Evolutionary conservation across 129 eudicot genomes (phyloP), one percentile per base, ranked within the genome.

Genomic region (Ambrosia trifida): DNA sequence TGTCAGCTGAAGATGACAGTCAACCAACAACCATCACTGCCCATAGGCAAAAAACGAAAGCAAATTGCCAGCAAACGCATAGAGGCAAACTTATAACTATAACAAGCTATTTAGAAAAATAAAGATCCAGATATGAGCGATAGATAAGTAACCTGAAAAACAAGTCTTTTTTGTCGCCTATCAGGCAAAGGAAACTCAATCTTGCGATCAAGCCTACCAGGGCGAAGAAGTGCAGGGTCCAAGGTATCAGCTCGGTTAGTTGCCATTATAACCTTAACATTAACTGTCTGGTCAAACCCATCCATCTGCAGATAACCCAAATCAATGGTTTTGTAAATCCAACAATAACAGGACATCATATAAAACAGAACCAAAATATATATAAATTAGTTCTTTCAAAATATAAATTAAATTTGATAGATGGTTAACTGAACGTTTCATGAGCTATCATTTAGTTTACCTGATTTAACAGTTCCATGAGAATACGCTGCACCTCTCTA

Each of bases 391-490:
- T 49, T 32, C 30, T 30, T 30, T 69, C 51, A 31, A 53, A 11
- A 7, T 31, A 10, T 18, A 41, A 19, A 10, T 40, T 11, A 20
- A 41, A 11, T 4, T 40, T 11, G 12, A 65, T 11, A 18, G 12
- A 43, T 19, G 3, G 64, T 3, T 13, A 30, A 14, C 2, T 32
- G 5, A 60, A 62, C 30, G 5, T 35, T 61, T 33, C 12, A 14
- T 47, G 50, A 19, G 76, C 33, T 24, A 24, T 24, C 36, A 10
- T 43, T 16, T 19, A 69, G 2, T 18, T 24, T n/a, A 87, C 95
- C 96, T 94, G 95, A 76, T 94, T 89, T 51, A 94, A 49, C 16
- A 89, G 87, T 75, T 89, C 96, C 96, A 94, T 85, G 12, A 94
- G 90, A 73, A 84, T 94, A 67, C 96, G 74, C 76, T 94, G 96